Conservation (phyloP, 1,284 basidiomycete species). For the Malassezia globosa region DNA sequence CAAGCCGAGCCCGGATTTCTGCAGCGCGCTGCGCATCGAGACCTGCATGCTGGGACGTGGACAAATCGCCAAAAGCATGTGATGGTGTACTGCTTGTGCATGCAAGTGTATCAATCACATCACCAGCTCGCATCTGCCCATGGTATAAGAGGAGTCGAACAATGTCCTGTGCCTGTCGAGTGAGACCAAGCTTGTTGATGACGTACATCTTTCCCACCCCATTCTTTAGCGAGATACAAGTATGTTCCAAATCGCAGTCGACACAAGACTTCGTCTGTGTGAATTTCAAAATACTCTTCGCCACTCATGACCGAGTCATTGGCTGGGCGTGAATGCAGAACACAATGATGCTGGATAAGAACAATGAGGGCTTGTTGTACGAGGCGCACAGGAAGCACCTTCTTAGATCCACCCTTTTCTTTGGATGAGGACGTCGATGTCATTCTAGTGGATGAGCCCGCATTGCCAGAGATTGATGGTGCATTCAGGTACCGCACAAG, state of each 20-base stretch:
- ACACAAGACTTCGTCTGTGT: constrained; percentile 45
- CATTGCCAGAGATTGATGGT: constrained; percentile 16
- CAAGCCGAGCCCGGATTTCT: not conserved
- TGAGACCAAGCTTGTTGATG: not conserved
- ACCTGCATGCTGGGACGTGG: not conserved
- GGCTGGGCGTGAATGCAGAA: constrained; percentile 35
- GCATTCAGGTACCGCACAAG: constrained; percentile 40
- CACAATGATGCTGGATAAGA: constrained; percentile 74
- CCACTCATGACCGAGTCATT: constrained; percentile 23
- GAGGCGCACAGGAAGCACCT: constrained; percentile 55
- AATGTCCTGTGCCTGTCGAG: constrained; percentile 53
- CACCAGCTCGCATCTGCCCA: constrained; percentile 69
- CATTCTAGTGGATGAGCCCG: constrained; percentile 11
- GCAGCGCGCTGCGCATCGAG: not conserved
- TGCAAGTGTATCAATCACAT: constrained; percentile 54
- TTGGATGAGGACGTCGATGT: not conserved
- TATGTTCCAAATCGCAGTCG: constrained; percentile 50
- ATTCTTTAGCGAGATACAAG: constrained; percentile 65
- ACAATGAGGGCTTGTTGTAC: constrained; percentile 66
- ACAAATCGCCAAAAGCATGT: not conserved
- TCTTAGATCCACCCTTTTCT: constrained; percentile 45
- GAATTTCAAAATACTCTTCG: constrained; percentile 48
- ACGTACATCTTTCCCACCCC: constrained; percentile 58
- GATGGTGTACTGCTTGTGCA: not conserved
- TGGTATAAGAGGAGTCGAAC: constrained; percentile 58